Conservation (phyloP, 1,139 yeast genomes). For the Nematodospora anomalae region DNA sequence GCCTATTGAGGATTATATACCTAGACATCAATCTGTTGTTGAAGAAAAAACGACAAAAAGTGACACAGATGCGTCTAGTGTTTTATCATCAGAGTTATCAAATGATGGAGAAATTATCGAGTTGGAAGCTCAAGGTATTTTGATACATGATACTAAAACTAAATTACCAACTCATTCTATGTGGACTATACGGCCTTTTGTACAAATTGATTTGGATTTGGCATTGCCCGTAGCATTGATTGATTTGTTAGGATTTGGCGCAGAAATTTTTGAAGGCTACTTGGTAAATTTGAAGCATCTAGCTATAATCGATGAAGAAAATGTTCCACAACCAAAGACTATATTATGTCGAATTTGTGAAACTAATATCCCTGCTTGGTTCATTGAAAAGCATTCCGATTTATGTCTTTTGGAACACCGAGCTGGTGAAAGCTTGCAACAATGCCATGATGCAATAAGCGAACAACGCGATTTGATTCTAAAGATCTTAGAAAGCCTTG, state of each 20-base stretch:
- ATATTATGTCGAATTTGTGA: slow-evolving; percentile 93
- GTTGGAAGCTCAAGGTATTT: slow-evolving; percentile 93
- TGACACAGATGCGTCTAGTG: slow-evolving; percentile 18
- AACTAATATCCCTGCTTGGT: slow-evolving; percentile 91
- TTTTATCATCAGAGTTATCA: slow-evolving; percentile 37
- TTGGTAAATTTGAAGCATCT: slow-evolving; percentile 60
- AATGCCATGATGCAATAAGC: slow-evolving; percentile 70
- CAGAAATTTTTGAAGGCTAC: slow-evolving; percentile 78
- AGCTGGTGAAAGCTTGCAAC: slow-evolving; percentile 75
- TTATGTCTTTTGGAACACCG: slow-evolving; percentile 84
- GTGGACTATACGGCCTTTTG: slow-evolving; percentile 88
- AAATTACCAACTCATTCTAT: slow-evolving; percentile 77
- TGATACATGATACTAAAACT: slow-evolving; percentile 66
- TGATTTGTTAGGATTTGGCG: slow-evolving; percentile 82
- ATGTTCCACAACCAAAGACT: slow-evolving; percentile 73
- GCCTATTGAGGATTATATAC: slow-evolving; percentile 11
- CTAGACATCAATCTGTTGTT: slow-evolving; percentile 3
- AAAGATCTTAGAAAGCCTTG: slow-evolving; percentile 43
- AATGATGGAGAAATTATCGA: slow-evolving; percentile 65
- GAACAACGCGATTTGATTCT: slow-evolving; percentile 67
- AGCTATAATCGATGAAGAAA: slow-evolving; percentile 60
- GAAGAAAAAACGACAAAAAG: slow-evolving; percentile 14
- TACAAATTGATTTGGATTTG: slow-evolving; percentile 59
- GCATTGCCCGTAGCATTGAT: slow-evolving; percentile 68
- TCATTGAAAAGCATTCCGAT: slow-evolving; percentile 89